Evolutionary conservation across 169 alveolate species (phyloP).

Genomic region (Plasmodium berghei): DNA sequence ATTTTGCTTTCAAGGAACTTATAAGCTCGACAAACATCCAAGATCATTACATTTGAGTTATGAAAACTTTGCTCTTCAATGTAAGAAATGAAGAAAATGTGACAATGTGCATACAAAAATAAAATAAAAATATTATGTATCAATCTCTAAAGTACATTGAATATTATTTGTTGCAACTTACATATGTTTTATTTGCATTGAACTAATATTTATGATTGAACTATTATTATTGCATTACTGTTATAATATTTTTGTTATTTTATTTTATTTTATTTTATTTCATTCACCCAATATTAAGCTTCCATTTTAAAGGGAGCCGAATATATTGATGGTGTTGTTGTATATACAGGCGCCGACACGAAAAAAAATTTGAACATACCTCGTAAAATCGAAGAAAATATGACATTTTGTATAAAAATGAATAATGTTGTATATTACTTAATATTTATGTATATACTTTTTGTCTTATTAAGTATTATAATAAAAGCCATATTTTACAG

Average conservation of each 20-base stretch:
- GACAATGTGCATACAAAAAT: background rate
- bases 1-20: conserved; percentile 71
- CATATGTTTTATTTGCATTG: too few relatives aligned
- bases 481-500: conserved; percentile 20
- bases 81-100: conserved; percentile 19
- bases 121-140: background rate
- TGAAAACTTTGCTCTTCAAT: conserved; percentile 68
- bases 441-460: conserved; percentile 58
- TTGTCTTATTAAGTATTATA: conserved; percentile 49
- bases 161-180: too few relatives aligned
- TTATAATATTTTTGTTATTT: background rate
- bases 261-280: conserved; percentile 13
- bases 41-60: conserved; percentile 54
- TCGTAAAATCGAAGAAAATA: conserved; percentile 47
- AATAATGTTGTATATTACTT: conserved; percentile 72
- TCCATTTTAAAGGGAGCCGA: conserved; percentile 70
- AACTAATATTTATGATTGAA: too few relatives aligned
- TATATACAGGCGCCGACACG: conserved; percentile 77
- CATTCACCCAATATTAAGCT: conserved; percentile 21
- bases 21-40: conserved; percentile 69
- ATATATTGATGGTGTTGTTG: conserved; percentile 74
- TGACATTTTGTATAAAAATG: conserved; percentile 72
- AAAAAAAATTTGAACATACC: conserved; percentile 76
- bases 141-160: too few relatives aligned
- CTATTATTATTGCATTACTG: too few relatives aligned